These are phyloP conservation scores for Aspergillus olivimuriae DNA, from an alignment of 495 filamentous ascomycete genomes.

Conservation along the genomic window DNA sequence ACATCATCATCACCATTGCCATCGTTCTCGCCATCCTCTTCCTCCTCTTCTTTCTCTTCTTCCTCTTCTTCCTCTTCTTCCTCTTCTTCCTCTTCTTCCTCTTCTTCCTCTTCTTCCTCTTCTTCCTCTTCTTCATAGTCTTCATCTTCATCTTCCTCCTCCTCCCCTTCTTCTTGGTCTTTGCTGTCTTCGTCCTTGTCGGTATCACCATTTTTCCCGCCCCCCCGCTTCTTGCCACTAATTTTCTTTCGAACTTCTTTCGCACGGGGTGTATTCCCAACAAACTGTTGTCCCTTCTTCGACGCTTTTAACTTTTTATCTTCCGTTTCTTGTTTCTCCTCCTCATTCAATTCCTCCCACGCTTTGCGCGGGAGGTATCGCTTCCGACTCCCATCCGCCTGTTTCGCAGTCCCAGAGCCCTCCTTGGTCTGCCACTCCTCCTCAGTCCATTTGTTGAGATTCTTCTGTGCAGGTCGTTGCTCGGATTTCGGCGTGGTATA, in stretches of 20 bases:
- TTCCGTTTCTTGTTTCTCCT: slow-evolving; percentile 39
- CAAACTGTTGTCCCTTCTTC: slow-evolving; percentile 41
- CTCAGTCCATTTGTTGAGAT: slow-evolving; percentile 38
- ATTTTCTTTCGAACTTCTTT: slow-evolving; percentile 29
- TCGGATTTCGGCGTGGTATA: slow-evolving; percentile 40
- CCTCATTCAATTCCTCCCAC: slow-evolving; percentile 41
- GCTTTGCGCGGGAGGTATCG: slow-evolving; percentile 44
- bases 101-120: slow-evolving; percentile 8
- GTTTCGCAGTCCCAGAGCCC: slow-evolving; percentile 35
- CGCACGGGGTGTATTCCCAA: slow-evolving; percentile 35
- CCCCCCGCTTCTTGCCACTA: slow-evolving; percentile 15
- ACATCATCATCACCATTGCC: background rate
- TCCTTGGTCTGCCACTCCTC: slow-evolving; percentile 50
- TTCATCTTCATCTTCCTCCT: slow-evolving; percentile 4
- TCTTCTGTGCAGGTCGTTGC: slow-evolving; percentile 34
- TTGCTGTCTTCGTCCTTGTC: background rate
- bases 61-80: slow-evolving; percentile 12
- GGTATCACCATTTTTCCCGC: no score
- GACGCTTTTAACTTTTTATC: slow-evolving; percentile 35
- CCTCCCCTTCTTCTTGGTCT: slow-evolving; percentile 7
- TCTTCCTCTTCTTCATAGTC: slow-evolving; percentile 14
- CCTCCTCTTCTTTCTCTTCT: slow-evolving; percentile 12
- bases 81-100: slow-evolving; percentile 16
- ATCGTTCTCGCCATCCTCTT: slow-evolving; percentile 9
- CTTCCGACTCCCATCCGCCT: slow-evolving; percentile 39